Evolutionary conservation across 1,284 basidiomycete species (phyloP).

Genomic region (Puccinia triticina): DNA sequence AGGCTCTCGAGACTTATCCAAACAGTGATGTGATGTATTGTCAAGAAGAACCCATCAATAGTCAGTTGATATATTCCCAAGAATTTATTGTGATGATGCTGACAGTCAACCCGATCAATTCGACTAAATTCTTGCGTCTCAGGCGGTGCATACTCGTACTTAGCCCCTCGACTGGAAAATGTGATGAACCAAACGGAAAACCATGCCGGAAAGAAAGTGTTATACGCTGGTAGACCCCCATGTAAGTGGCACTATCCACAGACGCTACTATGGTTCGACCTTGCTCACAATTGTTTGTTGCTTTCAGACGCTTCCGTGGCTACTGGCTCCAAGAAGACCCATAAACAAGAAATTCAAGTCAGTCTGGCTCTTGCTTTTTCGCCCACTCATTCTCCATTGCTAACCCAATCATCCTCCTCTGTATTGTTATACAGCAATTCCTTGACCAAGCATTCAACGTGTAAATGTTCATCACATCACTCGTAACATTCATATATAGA

Average conservation of each 20-base stretch:
- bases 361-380: constrained; percentile 6
- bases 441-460: constrained; percentile 48
- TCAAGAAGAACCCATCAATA: constrained; percentile 66
- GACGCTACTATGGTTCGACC: background rate
- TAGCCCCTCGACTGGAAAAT: constrained; percentile 65
- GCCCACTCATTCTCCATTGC: background rate
- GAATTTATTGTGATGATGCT: constrained; percentile 38
- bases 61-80: constrained; percentile 7
- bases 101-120: constrained; percentile 15
- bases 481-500: constrained; percentile 2
- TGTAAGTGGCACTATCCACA: constrained; percentile 10
- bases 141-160: constrained; percentile 88
- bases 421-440: constrained; percentile 45
- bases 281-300: constrained; percentile 10
- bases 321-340: constrained; percentile 49
- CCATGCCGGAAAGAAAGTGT: constrained; percentile 75
- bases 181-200: constrained; percentile 73
- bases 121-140: constrained; percentile 51
- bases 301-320: constrained; percentile 48
- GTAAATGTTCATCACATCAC: constrained; percentile 22
- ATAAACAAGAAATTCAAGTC: constrained; percentile 46
- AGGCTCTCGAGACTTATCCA: constrained; percentile 80
- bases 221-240: constrained; percentile 58
- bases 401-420: background rate
- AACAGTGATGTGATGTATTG: constrained; percentile 90